Evolutionary conservation across 257 asterid species (phyloP).

Genomic region (Plantago ovata): DNA sequence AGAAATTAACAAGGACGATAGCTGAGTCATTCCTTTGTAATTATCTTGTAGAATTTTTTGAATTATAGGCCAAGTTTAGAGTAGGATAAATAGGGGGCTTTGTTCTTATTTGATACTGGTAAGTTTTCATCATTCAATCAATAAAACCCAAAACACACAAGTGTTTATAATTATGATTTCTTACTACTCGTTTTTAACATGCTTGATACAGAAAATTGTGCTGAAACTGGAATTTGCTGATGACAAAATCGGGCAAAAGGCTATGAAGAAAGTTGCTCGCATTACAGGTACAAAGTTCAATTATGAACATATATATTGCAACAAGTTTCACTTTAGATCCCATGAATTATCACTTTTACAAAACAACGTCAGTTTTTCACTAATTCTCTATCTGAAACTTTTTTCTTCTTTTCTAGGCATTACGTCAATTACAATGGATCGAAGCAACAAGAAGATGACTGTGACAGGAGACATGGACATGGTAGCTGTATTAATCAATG

Average conservation of each 20-base stretch:
- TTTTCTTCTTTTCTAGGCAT: constrained; percentile 32
- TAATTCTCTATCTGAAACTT: neutral
- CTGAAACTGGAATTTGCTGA: constrained; percentile 46
- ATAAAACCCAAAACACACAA: too few relatives aligned
- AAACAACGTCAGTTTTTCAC: neutral
- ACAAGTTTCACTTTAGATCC: neutral
- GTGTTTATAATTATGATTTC: too few relatives aligned
- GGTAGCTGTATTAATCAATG: constrained; percentile 42
- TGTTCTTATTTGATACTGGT: too few relatives aligned
- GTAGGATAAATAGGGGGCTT: too few relatives aligned
- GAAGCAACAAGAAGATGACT: constrained; percentile 55
- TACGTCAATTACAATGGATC: constrained; percentile 53
- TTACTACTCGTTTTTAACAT: too few relatives aligned
- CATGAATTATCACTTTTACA: constrained; percentile 9
- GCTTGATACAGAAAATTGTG: constrained; percentile 44
- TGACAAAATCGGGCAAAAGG: constrained; percentile 52
- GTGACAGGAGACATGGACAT: constrained; percentile 61
- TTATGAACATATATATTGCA: too few relatives aligned
- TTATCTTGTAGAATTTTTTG: too few relatives aligned
- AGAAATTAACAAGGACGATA: too few relatives aligned
- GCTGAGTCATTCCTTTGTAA: too few relatives aligned
- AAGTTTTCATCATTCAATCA: too few relatives aligned
- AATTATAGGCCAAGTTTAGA: too few relatives aligned
- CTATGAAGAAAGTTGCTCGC: constrained; percentile 49
- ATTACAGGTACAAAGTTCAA: constrained; percentile 41